These are phyloP conservation scores for Hypoxylon crocopeplum DNA, from an alignment of 495 filamentous ascomycete species.

Conservation along the genomic window DNA sequence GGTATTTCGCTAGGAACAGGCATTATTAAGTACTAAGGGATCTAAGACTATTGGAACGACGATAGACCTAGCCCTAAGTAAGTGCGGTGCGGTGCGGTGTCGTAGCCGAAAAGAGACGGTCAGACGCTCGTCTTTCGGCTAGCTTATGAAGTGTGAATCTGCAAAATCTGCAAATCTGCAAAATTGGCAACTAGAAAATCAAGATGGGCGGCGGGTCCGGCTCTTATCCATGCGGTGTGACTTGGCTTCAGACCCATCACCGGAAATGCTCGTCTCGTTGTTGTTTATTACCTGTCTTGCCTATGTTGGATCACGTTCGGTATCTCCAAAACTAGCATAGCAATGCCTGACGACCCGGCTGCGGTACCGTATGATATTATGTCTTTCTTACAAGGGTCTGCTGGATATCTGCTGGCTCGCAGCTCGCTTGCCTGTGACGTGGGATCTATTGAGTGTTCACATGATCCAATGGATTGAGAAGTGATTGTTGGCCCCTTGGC, in stretches of 20 bases:
- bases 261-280: constrained; percentile 18
- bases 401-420: constrained; percentile 1
- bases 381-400: constrained; percentile 12
- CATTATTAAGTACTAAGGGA: too few species aligned
- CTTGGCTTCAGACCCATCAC: constrained; percentile 5
- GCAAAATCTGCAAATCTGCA: not conserved
- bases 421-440: constrained; percentile 21
- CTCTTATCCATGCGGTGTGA: constrained; percentile 24
- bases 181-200: not conserved
- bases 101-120: constrained; percentile 5
- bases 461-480: constrained; percentile 23
- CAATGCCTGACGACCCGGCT: too few species aligned
- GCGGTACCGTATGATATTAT: too few species aligned
- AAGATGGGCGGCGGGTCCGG: not conserved
- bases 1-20: constrained; percentile 22
- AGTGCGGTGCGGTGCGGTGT: not conserved
- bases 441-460: constrained; percentile 22
- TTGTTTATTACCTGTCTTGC: constrained; percentile 6
- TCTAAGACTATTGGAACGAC: too few species aligned
- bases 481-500: constrained; percentile 19
- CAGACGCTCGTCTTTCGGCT: not conserved
- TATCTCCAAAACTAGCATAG: too few species aligned
- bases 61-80: not conserved
- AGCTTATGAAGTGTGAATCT: too few species aligned
- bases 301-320: too few species aligned